Base-by-base conservation (phyloP, 179 eudicot species). In the Silene coronaria region DNA sequence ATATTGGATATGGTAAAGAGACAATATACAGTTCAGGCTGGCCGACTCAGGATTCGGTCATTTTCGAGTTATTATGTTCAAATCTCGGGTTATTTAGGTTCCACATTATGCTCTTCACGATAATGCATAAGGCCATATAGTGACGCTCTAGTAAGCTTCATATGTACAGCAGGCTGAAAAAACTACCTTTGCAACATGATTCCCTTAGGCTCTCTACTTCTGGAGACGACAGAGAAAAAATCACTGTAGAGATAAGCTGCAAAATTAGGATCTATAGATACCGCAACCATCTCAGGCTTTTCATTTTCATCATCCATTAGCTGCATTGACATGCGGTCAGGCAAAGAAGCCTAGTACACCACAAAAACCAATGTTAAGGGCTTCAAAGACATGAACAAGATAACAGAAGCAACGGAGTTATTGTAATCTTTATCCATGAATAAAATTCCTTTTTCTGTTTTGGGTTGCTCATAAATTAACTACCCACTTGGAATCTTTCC, bases 301-400 rank as follows among this genome's bases (percentile, higher is more conserved):
- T 90, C 96, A 83, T 83, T 86, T 65, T 85, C 91, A 69, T 83
- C 90, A 75, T 91, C 95, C 97, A 92, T 92, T 82, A 95, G 78
- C 86, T 92, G 97, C 75, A 92, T 83, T 62, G 91, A 86, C 82
- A 90, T 48, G 60, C 78, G 83, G 42, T 82, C 73, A 19, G 90
- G 97, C 67, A 78, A 76, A 80, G 91, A 87, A 38, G 86, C 84
- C 96, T 92, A 83, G 83, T 79, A 76, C 71, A 17, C 75, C 24
- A 73, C 16, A 58, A 80, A 83, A 77, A 28, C 36, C 34, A 61
- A 72, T 5, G 19, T 71, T 71, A 58, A 28, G 0, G 16, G 24
- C 28, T 22, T 62, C 66, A 55, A 73, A 53, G 72, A 60, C 70
- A 23, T 3, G 32, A 61, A 74, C 67, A 36, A 66, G 32, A 21